Evolutionary conservation across 108 stramenopile genomes (phyloP).

Genomic region (Cyclotella choctawhatcheeana): DNA sequence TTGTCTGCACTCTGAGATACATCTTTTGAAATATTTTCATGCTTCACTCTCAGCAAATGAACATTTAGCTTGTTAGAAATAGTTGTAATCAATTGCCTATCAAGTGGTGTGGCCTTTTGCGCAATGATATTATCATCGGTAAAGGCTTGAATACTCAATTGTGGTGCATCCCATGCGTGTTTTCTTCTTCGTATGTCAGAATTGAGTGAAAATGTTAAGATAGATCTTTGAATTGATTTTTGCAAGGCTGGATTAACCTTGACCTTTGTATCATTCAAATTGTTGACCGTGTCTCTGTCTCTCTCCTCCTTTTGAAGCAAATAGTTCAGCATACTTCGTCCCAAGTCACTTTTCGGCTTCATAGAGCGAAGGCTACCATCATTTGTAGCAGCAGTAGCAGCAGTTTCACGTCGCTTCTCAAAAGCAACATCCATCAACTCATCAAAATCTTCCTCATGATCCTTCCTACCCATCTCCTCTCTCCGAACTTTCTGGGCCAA

Average conservation of each 20-base stretch:
- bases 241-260: constrained; percentile 32
- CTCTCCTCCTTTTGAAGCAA: constrained; percentile 18
- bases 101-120: constrained; percentile 22
- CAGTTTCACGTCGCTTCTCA: not conserved
- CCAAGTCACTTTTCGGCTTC: constrained; percentile 38
- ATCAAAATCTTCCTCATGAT: constrained; percentile 39
- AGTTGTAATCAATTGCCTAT: constrained; percentile 32
- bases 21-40: constrained; percentile 8
- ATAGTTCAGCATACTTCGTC: constrained; percentile 28
- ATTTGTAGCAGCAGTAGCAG: not conserved
- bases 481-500: constrained; percentile 78
- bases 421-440: constrained; percentile 33
- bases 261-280: constrained; percentile 7
- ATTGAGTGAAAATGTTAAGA: constrained; percentile 42
- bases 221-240: constrained; percentile 45
- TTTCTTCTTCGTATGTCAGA: constrained; percentile 35
- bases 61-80: constrained; percentile 33
- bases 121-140: not conserved
- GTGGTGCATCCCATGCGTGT: constrained; percentile 44
- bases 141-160: constrained; percentile 20
- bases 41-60: not conserved
- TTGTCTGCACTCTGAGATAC: not conserved
- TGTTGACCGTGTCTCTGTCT: constrained; percentile 6
- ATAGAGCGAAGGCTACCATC: constrained; percentile 1
- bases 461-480: constrained; percentile 46